Base-by-base conservation (phyloP, 2,329 filamentous ascomycete species). In the Exophiala dermatitidis region DNA sequence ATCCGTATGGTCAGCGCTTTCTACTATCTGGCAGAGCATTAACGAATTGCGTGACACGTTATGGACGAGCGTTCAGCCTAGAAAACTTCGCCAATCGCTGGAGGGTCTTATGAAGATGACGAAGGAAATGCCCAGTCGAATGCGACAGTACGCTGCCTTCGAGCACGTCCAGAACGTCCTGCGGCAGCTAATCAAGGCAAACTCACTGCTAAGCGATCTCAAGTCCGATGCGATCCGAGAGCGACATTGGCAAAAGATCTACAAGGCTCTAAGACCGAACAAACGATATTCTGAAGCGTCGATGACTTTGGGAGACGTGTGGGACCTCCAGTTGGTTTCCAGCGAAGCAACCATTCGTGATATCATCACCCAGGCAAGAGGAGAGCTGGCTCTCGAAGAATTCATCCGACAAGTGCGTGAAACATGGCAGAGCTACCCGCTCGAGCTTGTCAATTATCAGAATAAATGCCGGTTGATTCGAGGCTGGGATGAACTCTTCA, bases 61-160 rank as follows among this genome's bases (percentile, higher is more conserved):
- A 1, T 99, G 94, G 94, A 94, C 86, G 52, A 95, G 88, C 65
- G 87, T 98, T 1, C 90, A 97, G 67, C 91, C 94, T 5, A 82
- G 93, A 59, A 98, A 97, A 72, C 83, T 98, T 54, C 83, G 93
- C 36, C 82, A 87, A 63, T 87, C 88, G 58, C 84, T 99, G 47
- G 91, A 98, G 66, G 85, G 86, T 45, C 79, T 97, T 49, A 88
- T 97, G 69, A 95, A 95, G 75, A 95, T 95, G 80, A 97, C 90
- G 34, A 97, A 95, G 73, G 91, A 97, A 59, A 97, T 98, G 93
- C 93, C 94, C 0, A 95, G 90, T 71, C 85, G 93, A 55, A 97
- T 98, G 91, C 85, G 94, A 56, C 94, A 98, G 67, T 99, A 99
- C 69, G 91, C 94, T 63, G 94, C 94, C n/a, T 99, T 98, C 67